These are phyloP conservation scores for Pseudofabraea citricarpa DNA, from an alignment of 2,329 filamentous ascomycete genomes.

Conservation along the genomic window DNA sequence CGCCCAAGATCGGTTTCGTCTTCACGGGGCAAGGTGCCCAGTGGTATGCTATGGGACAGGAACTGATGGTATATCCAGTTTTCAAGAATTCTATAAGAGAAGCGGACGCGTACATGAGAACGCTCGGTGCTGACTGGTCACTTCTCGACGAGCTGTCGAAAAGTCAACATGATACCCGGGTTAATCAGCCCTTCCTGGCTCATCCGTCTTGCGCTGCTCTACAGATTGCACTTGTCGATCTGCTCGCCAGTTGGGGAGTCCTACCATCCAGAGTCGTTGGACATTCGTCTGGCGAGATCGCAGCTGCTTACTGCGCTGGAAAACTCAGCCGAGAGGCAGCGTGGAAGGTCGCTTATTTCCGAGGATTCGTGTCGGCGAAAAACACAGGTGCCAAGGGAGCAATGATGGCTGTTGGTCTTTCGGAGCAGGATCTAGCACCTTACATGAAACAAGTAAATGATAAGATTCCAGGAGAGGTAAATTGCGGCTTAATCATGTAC, in stretches of 20 bases:
- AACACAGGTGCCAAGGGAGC: conserved; percentile 19
- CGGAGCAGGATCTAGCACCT: no score
- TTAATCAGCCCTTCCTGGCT: background rate
- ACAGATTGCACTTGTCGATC: conserved; percentile 29
- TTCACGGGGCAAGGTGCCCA: conserved; percentile 24
- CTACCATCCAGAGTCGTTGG: conserved; percentile 14
- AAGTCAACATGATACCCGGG: background rate
- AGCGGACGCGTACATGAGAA: background rate
- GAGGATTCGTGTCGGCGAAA: conserved; percentile 21
- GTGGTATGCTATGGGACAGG: conserved; percentile 14
- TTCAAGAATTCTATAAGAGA: background rate
- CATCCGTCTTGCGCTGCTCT: conserved; percentile 30
- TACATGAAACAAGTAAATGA: no score
- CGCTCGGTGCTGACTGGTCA: background rate
- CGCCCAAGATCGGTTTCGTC: conserved; percentile 7
- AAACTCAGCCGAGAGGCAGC: conserved; percentile 18
- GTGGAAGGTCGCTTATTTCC: conserved; percentile 18
- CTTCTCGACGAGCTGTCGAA: conserved; percentile 3
- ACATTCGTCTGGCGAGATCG: conserved; percentile 23
- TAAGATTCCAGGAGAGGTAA: no score
- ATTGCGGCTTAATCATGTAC: no score
- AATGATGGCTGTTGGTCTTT: conserved; percentile 43
- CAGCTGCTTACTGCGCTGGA: conserved; percentile 20
- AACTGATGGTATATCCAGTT: conserved; percentile 5
- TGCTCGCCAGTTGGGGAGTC: conserved; percentile 19